Percentiles rank a stretch among this genome's conserved stretches.
These are phyloP conservation scores for Boletus reticuloceps DNA, from an alignment of 768 basidiomycete genomes.

Conservation along the genomic window DNA sequence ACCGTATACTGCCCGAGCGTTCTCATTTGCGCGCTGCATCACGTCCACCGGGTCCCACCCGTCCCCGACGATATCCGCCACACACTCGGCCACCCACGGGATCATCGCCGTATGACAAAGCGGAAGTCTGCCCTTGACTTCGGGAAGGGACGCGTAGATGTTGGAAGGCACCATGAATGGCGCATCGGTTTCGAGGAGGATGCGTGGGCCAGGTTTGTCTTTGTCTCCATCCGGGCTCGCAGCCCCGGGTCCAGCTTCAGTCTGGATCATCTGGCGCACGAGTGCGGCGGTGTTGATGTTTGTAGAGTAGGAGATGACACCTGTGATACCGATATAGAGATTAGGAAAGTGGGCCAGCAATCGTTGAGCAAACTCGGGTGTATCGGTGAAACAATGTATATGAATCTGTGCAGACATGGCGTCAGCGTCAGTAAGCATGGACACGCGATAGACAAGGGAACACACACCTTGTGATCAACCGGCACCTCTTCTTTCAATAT, in stretches of 20 bases:
- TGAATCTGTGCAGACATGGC: constrained; percentile 23
- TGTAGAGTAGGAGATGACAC: constrained; percentile 78
- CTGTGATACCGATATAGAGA: constrained; percentile 81
- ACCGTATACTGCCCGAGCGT: constrained; percentile 63
- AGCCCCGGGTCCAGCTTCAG: no score
- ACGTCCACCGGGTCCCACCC: constrained; percentile 56
- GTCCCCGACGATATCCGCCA: constrained; percentile 45
- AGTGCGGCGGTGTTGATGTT: constrained; percentile 71
- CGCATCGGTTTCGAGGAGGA: constrained; percentile 82
- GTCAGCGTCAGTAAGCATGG: constrained; percentile 21
- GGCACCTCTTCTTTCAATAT: constrained; percentile 80
- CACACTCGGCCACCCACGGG: constrained; percentile 80
- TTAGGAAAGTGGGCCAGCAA: constrained; percentile 78
- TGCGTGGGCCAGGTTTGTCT: constrained; percentile 38
- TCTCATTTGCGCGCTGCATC: constrained; percentile 60
- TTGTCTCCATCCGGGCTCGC: no score
- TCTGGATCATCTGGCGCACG: constrained; percentile 49
- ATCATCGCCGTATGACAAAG: constrained; percentile 80
- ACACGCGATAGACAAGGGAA: background rate
- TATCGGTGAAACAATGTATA: constrained; percentile 86
- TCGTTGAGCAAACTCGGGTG: constrained; percentile 67
- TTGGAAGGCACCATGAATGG: constrained; percentile 85
- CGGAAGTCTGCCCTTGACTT: constrained; percentile 58
- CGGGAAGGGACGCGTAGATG: constrained; percentile 55
- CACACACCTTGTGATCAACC: constrained; percentile 55